phyloP scores from a whole-genome alignment of 768 basidiomycete genomes.

The Amanita polypyramis region DNA sequence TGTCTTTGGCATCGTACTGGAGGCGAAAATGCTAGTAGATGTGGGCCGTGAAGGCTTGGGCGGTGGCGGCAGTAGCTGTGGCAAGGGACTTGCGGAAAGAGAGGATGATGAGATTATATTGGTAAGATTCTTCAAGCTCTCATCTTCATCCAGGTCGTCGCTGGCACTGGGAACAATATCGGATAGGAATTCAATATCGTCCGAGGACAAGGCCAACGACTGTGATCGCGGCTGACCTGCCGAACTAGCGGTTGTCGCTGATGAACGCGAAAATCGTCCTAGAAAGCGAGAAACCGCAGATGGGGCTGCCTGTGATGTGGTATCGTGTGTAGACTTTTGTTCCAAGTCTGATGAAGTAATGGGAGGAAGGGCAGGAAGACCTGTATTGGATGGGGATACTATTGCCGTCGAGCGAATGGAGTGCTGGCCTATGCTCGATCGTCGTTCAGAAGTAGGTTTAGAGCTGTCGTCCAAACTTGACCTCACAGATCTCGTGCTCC shows the following conservation, averaged over 20 bases:
- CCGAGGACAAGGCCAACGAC: constrained; percentile 62
- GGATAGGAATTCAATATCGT: constrained; percentile 76
- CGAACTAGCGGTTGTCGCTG: constrained; percentile 20
- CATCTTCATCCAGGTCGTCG: constrained; percentile 27
- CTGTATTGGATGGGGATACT: background rate
- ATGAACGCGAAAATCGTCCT: constrained; percentile 54
- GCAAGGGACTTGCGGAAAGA: constrained; percentile 28
- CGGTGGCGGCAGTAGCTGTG: constrained; percentile 34
- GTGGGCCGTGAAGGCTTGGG: constrained; percentile 31
- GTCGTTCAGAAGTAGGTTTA: constrained; percentile 9
- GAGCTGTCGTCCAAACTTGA: constrained; percentile 8
- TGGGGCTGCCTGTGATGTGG: constrained; percentile 17
- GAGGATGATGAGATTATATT: constrained; percentile 27
- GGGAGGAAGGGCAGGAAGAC: background rate
- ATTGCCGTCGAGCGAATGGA: background rate
- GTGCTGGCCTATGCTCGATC: constrained; percentile 3
- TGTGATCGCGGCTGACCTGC: constrained; percentile 20
- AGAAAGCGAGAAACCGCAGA: constrained; percentile 82
- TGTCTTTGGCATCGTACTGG: constrained; percentile 1
- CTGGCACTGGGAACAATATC: constrained; percentile 51
- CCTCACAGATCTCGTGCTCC: constrained; percentile 10
- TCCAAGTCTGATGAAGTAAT: constrained; percentile 6
- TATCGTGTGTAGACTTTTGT: constrained; percentile 9
- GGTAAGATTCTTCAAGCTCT: constrained; percentile 27
- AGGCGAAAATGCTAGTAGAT: background rate